Base-by-base conservation (phyloP, 2,329 filamentous ascomycete species). In the Aspergillus luchuensis region DNA sequence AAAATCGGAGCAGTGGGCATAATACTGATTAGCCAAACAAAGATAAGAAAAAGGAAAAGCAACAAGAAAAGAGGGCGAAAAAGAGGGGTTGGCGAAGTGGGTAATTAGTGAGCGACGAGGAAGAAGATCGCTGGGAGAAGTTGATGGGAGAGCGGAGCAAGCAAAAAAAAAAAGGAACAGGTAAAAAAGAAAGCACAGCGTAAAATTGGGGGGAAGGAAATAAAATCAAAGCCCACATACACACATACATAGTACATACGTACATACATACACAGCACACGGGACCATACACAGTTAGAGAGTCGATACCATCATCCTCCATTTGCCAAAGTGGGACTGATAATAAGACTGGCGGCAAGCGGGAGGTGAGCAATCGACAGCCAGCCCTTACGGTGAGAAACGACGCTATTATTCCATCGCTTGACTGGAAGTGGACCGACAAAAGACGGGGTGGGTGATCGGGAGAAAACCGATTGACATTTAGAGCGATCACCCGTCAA, bases 301-400 rank as follows among this genome's bases (percentile, higher is more conserved):
- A 30, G 50, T 56, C 43, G 28, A 36, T 11, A 15, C 5, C 11
- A 36, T 11, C 28, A 48, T 25, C 25, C 10, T 25, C 55, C 36
- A 50, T 49, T 57, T 56, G 25, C 39, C 53, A 43, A 52, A 59
- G 63, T 66, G 62, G 64, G 60, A 58, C 60, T 50, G 48, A 52
- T 64, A 61, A 57, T 57, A 39, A 47, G 48, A 53, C 41, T 53
- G 54, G 54, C 39, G 54, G 47, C 54, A 30, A 57, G 45, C 28
- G 25, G 41, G 58, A 67, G 59, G 60, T 64, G 65, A 67, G 63
- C 63, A 66, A 62, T 65, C 65, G 51, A 65, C 39, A 47, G n/a
- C 47, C 54, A 59, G 53, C 55, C 47, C 51, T 56, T 63, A 60
- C 60, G 63, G 60, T 64, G 61, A 62, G 52, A 19, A 59, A 54